phyloP scores from a whole-genome alignment of 73 alveolate genomes.

The Durusdinium trenchii region DNA sequence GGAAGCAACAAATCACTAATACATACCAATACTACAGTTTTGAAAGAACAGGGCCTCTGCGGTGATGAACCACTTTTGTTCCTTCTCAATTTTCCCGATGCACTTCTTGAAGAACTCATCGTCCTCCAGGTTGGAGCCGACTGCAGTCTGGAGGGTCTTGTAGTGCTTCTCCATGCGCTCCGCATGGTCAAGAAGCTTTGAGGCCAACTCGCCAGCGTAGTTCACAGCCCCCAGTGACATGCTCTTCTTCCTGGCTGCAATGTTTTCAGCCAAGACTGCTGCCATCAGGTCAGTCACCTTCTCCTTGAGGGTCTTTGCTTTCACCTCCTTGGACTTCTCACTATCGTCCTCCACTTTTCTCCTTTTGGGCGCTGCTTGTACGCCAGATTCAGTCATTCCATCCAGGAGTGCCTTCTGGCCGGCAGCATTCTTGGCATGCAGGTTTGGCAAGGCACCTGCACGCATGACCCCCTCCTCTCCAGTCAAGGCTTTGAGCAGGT shows the following conservation, averaged over 20 bases:
- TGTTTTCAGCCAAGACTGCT: background rate
- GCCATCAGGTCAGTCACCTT: background rate
- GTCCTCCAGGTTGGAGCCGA: background rate
- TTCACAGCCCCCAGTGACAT: background rate
- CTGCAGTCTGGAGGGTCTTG: background rate
- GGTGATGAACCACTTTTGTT: background rate
- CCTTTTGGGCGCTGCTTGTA: background rate
- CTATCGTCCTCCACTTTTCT: background rate
- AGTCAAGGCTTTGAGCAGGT: background rate
- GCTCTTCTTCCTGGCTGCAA: background rate
- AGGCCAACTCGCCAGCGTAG: conserved; percentile 33
- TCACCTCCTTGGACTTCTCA: background rate
- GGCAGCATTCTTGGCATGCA: background rate
- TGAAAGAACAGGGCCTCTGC: background rate
- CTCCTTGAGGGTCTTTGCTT: background rate
- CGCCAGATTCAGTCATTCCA: background rate
- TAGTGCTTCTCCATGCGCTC: background rate
- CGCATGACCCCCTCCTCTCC: conserved; percentile 10
- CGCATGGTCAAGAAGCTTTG: background rate
- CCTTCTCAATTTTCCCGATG: background rate
- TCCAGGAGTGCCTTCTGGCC: conserved; percentile 21
- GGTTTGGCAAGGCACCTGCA: background rate
- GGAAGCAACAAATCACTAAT: too few relatives aligned
- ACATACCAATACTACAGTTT: background rate
- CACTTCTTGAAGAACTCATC: background rate